Evolutionary conservation across 1,284 basidiomycete species (phyloP).

Genomic region (Malassezia slooffiae): DNA sequence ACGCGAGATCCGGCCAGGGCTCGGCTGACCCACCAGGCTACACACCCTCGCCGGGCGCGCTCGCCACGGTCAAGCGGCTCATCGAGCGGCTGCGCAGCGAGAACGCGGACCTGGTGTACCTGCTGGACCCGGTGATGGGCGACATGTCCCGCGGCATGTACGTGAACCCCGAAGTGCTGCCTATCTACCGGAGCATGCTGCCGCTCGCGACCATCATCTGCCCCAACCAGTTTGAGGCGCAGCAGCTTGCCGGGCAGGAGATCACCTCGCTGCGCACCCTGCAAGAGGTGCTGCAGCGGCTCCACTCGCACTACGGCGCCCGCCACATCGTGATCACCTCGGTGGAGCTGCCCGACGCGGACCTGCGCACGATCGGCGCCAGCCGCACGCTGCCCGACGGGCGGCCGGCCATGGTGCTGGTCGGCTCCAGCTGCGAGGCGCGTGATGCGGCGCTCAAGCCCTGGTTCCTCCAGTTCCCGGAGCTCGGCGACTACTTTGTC

Average conservation of each 20-base stretch:
- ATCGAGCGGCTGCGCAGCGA: conserved; percentile 55
- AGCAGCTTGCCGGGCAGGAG: conserved; percentile 51
- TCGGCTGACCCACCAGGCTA: conserved; percentile 55
- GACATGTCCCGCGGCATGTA: conserved; percentile 55
- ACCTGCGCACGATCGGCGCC: conserved; percentile 25
- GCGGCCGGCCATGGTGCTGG: conserved; percentile 31
- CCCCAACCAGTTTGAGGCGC: conserved; percentile 95
- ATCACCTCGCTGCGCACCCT: conserved; percentile 61
- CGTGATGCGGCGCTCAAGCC: conserved; percentile 16
- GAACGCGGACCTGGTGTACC: conserved; percentile 61
- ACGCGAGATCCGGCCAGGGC: conserved; percentile 46
- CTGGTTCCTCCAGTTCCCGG: conserved; percentile 64
- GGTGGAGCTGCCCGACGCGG: conserved; percentile 50
- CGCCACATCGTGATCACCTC: conserved; percentile 86
- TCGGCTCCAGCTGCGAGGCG: conserved; percentile 43
- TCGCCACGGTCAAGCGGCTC: conserved; percentile 59
- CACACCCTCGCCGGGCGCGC: conserved; percentile 70
- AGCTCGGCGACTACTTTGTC: conserved; percentile 81
- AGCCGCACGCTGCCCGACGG: conserved; percentile 18
- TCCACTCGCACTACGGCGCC: conserved; percentile 65
- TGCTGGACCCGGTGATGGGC: conserved; percentile 65
- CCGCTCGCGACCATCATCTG: conserved; percentile 77
- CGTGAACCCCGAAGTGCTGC: conserved; percentile 74
- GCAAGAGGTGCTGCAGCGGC: conserved; percentile 57
- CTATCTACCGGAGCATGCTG: conserved; percentile 71